A percentile compares a stretch with the other conserved stretches of the same genome.
These are phyloP conservation scores for Populus davidiana DNA, from an alignment of 345 rosid genomes.

Conservation along the genomic window DNA sequence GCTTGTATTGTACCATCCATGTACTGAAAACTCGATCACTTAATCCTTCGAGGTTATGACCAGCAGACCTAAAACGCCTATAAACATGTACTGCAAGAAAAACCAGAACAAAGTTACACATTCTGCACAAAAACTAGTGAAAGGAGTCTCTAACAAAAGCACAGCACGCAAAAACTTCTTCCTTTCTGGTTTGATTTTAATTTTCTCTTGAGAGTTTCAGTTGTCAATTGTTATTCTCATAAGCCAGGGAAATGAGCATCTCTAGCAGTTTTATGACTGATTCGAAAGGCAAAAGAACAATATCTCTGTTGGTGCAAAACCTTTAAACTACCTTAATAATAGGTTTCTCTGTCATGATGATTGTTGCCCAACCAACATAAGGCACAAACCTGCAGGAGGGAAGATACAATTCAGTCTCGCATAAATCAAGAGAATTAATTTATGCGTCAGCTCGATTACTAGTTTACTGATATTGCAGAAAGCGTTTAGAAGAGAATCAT, in stretches of 20 bases:
- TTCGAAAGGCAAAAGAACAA: not conserved
- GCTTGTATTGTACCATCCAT: not conserved
- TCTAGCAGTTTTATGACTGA: not conserved
- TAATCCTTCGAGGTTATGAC: conserved; percentile 62
- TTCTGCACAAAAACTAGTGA: not conserved
- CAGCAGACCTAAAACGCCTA: conserved; percentile 58
- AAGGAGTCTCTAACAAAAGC: too few species aligned
- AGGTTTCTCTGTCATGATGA: conserved; percentile 93
- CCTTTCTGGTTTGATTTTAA: not conserved
- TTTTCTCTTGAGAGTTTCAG: not conserved
- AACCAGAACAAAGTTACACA: not conserved
- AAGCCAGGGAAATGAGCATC: not conserved
- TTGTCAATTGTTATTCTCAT: not conserved
- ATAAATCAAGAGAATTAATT: not conserved
- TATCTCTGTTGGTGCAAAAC: not conserved
- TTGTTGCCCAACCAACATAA: conserved; percentile 95
- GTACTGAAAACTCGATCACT: not conserved
- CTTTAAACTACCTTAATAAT: conserved; percentile 52
- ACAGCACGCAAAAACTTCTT: too few species aligned
- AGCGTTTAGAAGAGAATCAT: not conserved
- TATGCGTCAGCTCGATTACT: not conserved
- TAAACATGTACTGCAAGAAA: conserved; percentile 53
- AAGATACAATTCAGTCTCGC: not conserved
- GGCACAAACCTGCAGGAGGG: conserved; percentile 60
- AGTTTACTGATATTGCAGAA: not conserved